Conservation (phyloP, 2,329 filamentous ascomycete species). For the Anthostomella pinea region DNA sequence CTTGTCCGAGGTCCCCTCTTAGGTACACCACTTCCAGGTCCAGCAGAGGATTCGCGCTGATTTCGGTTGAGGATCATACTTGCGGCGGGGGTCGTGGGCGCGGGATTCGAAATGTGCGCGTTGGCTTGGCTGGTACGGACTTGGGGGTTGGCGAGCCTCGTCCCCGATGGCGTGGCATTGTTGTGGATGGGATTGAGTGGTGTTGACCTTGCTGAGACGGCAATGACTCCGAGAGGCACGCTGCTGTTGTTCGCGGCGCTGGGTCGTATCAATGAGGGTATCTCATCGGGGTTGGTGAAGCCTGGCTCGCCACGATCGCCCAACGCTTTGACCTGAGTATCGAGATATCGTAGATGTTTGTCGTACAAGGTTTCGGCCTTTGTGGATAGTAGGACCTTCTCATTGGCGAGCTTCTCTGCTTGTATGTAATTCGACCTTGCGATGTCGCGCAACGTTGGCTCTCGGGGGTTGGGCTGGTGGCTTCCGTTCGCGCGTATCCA, state of each 20-base stretch:
- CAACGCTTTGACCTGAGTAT: conserved; percentile 59
- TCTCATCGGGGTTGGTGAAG: conserved; percentile 60
- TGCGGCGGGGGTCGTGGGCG: conserved; percentile 58
- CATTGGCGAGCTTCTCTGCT: conserved; percentile 68
- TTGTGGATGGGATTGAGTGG: conserved; percentile 38
- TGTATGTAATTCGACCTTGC: conserved; percentile 67
- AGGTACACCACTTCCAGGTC: conserved; percentile 45
- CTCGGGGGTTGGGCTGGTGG: conserved; percentile 70
- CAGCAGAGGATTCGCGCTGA: conserved; percentile 56
- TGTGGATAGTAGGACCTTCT: conserved; percentile 69
- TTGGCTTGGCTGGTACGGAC: conserved; percentile 50
- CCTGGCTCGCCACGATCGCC: conserved; percentile 61
- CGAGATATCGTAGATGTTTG: conserved; percentile 62
- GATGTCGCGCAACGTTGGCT: conserved; percentile 63
- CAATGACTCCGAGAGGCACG: conserved; percentile 36
- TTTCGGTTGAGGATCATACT: conserved; percentile 58
- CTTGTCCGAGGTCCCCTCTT: conserved; percentile 53
- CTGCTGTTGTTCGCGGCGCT: conserved; percentile 54
- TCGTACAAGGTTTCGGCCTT: conserved; percentile 61
- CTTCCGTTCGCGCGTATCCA: conserved; percentile 77
- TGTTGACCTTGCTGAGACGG: conserved; percentile 32
- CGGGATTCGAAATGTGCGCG: conserved; percentile 50
- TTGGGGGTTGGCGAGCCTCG: conserved; percentile 44
- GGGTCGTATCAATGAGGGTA: conserved; percentile 60
- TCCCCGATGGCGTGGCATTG: conserved; percentile 40